These are phyloP conservation scores for Colletotrichum limetticola DNA, from an alignment of 2,329 filamentous ascomycete species.

Conservation along the genomic window DNA sequence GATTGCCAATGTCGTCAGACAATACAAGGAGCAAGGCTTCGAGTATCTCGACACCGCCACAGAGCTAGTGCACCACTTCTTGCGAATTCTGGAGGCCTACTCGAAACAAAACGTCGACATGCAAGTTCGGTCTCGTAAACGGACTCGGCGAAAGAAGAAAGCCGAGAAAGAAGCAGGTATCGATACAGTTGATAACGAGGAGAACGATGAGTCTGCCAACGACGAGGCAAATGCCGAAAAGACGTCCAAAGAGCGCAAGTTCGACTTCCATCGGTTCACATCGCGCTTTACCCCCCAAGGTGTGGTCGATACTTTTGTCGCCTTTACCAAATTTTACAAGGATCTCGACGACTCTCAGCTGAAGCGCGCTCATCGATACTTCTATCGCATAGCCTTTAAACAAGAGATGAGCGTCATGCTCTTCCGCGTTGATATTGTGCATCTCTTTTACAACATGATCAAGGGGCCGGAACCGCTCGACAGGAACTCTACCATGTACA, in stretches of 20 bases:
- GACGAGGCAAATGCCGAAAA: constrained; percentile 78
- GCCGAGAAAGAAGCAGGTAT: constrained; percentile 55
- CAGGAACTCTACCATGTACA: constrained; percentile 72
- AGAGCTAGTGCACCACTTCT: constrained; percentile 89
- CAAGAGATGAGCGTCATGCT: constrained; percentile 90
- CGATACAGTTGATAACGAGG: constrained; percentile 61
- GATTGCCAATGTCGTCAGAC: constrained; percentile 80
- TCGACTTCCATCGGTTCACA: constrained; percentile 89
- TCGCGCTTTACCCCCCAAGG: constrained; percentile 84
- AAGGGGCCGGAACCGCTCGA: constrained; percentile 86
- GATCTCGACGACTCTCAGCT: constrained; percentile 84
- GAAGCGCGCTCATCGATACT: constrained; percentile 92
- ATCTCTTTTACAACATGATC: constrained; percentile 89
- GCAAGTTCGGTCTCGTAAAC: constrained; percentile 86
- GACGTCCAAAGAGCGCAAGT: constrained; percentile 85
- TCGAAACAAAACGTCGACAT: constrained; percentile 95
- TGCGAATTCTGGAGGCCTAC: constrained; percentile 91
- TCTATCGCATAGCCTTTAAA: constrained; percentile 95
- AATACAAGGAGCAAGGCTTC: constrained; percentile 94
- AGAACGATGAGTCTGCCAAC: constrained; percentile 76
- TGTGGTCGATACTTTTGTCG: constrained; percentile 89
- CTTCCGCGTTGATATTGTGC: constrained; percentile 90
- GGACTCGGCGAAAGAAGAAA: constrained; percentile 79
- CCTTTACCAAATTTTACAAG: constrained; percentile 81
- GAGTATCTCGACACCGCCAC: constrained; percentile 93